These are phyloP conservation scores for Lentinula raphanica DNA, from an alignment of 768 basidiomycete genomes.

Conservation along the genomic window DNA sequence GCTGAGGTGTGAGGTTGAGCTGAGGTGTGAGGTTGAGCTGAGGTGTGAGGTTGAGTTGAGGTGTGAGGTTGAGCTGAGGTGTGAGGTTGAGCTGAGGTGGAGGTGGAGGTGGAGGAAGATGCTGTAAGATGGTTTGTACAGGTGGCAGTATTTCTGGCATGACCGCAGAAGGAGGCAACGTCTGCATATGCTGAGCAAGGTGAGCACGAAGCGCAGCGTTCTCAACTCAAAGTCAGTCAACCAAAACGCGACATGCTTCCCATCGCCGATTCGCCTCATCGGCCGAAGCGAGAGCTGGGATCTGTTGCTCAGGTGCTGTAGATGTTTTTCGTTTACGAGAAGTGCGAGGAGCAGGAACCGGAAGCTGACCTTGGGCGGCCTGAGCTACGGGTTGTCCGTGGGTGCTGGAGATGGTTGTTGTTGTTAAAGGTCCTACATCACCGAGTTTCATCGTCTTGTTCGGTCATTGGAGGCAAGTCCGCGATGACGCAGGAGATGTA, in stretches of 20 bases:
- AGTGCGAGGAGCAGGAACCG: conserved; percentile 38
- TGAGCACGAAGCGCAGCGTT: conserved; percentile 74
- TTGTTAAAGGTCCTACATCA: not conserved
- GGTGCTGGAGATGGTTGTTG: not conserved
- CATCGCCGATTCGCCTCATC: conserved; percentile 89
- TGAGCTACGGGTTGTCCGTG: not conserved
- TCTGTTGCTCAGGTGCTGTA: conserved; percentile 31
- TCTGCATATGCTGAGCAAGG: conserved; percentile 43
- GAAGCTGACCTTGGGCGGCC: conserved; percentile 6
- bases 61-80: too few relatives aligned
- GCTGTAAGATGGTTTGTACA: not conserved
- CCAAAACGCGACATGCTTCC: conserved; percentile 85
- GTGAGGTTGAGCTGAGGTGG: too few relatives aligned
- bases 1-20: too few relatives aligned
- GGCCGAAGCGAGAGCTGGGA: conserved; percentile 71
- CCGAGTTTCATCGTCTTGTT: too few relatives aligned
- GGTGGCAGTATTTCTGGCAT: conserved; percentile 9
- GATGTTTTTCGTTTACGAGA: conserved; percentile 70
- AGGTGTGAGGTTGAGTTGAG: too few relatives aligned
- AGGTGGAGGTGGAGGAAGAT: not conserved
- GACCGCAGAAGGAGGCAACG: conserved; percentile 27
- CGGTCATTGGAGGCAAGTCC: too few relatives aligned
- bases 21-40: too few relatives aligned
- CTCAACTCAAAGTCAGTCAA: conserved; percentile 84
- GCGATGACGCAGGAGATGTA: too few relatives aligned